Base-by-base conservation (phyloP, 805 yeast genomes). In the Saccharomycopsis guyanensis region DNA sequence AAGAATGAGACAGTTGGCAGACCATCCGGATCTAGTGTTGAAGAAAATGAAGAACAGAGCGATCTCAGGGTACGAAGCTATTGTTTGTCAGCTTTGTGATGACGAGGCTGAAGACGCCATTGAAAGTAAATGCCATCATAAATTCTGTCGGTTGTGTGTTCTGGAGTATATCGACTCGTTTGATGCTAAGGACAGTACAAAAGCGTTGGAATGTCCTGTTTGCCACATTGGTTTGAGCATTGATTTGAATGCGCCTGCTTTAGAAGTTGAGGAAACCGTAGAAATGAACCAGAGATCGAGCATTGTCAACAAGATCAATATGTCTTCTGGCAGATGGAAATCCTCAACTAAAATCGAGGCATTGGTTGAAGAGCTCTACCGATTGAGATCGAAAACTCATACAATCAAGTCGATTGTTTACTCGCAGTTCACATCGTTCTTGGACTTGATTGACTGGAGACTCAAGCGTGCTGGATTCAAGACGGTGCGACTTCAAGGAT, bases 31-130 rank as follows among this genome's bases (percentile, higher is more conserved):
- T 65, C 69, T 93, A 52, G 97, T 93, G 1, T 68, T 93, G 59
- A 80, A 88, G 55, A 71, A 89, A 43, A 72, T 80, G 25, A 63
- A 56, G 19, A 54, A 62, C 19, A 62, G 57, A n/a, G 50, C 54
- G 22, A n/a, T n/a, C n/a, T n/a, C n/a, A n/a, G 51, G 68, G 1
- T 57, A 56, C 24, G 76, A 75, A 35, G 77, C 77, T 1, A 76
- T 88, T 8, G 82, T 93, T 36, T 93, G 99, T 60, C 94, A 86
- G 55, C 61, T 93, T 20, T 93, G 99, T 65, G 97, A 89, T 55
- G 99, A 93, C 59, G 97, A 89, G 63, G 97, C 97, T 0, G 97
- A 93, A 63, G 99, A 93, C 51, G 95, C 98, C 0, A 88, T 93
- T 40, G 89, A 85, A 62, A 83, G 96, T 2, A 86, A 83, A 59